Evolutionary conservation across 495 filamentous ascomycete species (phyloP).

Genomic region (Penicillium fimorum): DNA sequence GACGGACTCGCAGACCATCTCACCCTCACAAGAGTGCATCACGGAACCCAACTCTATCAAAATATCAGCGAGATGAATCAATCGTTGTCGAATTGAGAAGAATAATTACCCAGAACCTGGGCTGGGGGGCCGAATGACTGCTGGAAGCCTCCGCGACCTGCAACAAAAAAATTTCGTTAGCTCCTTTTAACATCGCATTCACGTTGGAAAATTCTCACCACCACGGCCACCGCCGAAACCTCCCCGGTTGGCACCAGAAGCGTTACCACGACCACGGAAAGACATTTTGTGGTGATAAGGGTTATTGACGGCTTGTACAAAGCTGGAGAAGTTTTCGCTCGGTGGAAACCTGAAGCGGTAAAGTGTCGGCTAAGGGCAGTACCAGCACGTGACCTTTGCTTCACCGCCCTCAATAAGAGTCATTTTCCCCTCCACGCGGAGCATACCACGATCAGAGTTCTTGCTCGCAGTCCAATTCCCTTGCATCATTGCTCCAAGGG

Average conservation of each 20-base stretch:
- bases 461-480: slow-evolving; percentile 20
- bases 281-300: slow-evolving; percentile 46
- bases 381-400: slow-evolving; percentile 33
- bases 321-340: slow-evolving; percentile 47
- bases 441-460: neutral
- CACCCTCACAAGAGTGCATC: slow-evolving; percentile 90
- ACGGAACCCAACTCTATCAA: slow-evolving; percentile 83
- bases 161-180: slow-evolving; percentile 45
- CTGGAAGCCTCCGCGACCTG: slow-evolving; percentile 63
- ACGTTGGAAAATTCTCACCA: slow-evolving; percentile 29
- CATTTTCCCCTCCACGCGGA: slow-evolving; percentile 19
- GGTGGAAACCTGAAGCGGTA: slow-evolving; percentile 51
- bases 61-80: slow-evolving; percentile 24
- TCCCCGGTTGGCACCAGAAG: slow-evolving; percentile 51
- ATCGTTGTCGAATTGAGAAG: slow-evolving; percentile 1
- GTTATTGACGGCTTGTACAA: slow-evolving; percentile 30
- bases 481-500: slow-evolving; percentile 15
- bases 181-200: slow-evolving; percentile 14
- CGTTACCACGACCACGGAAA: slow-evolving; percentile 51
- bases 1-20: slow-evolving; percentile 90
- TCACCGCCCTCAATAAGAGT: slow-evolving; percentile 42
- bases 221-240: slow-evolving; percentile 48
- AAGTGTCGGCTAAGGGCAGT: slow-evolving; percentile 51
- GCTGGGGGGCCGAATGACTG: slow-evolving; percentile 65
- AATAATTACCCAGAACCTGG: slow-evolving; percentile 57